Evolutionary conservation across 305 asterid genomes (phyloP), one percentile per base, ranked within the genome.

Genomic region (Lippia alba): DNA sequence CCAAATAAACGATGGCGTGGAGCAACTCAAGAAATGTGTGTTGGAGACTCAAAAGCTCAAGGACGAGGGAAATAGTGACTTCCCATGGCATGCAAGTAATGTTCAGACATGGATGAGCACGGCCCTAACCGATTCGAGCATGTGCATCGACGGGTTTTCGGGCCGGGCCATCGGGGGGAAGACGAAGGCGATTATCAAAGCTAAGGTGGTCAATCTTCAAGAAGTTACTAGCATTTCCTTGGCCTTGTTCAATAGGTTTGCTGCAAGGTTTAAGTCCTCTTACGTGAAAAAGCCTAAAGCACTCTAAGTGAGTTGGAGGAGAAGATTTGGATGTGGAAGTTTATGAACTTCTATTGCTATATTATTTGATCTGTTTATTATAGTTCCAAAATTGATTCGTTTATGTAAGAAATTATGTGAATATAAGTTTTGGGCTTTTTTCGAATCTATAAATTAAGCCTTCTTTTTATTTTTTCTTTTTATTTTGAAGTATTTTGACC

Each of bases 51-150:
- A 74, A 9, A 73, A 14, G 16, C 80, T 89, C 14, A 81, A 69
- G 69, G 84, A 81, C 49, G 68, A 73, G 16, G 81, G 79, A 6
- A 76, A 59, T 1, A 75, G 61, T 4, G 81, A 81, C 2, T 89
- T 83, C 65, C 64, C 70, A 14, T 89, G 96, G 96, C 90, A 84
- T 59, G 84, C 83, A 16, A 89, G 87, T 76, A 89, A 89, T 36
- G 85, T 89, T 2, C 73, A 76, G 34, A 86, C 96, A 9, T 89
- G 96, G 96, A 78, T 86, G 80, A 89, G 92, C 78, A 81, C 89
- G 2, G 92, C 87, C 1, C 56, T 83, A 62, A 83, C 88, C 5
- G 89, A 85, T 66, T 82, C 85, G 2, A 80, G 72, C 59, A 74
- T 65, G 69, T 89, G 93, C 50, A 51, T 83, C 9, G 86, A 85